phyloP scores from a whole-genome alignment of 2,329 filamentous ascomycete genomes.

The Penicillium paneum region DNA sequence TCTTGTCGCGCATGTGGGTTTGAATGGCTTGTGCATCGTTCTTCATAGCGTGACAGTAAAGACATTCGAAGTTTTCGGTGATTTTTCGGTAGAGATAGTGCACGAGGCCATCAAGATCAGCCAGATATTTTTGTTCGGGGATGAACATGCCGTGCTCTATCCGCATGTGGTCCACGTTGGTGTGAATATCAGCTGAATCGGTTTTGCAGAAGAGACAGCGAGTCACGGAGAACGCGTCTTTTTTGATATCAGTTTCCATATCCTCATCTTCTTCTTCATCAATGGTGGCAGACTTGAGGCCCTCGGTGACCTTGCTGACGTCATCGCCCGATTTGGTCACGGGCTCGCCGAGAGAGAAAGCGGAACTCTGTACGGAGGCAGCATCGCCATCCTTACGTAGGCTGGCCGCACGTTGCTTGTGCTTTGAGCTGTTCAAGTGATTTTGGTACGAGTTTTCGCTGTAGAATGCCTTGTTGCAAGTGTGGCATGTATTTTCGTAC shows the following conservation, averaged over 20 bases:
- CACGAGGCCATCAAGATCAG: slow-evolving; percentile 77
- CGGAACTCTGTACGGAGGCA: slow-evolving; percentile 82
- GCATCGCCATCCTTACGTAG: slow-evolving; percentile 53
- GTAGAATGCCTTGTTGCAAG: slow-evolving; percentile 89
- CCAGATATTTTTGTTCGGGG: slow-evolving; percentile 80
- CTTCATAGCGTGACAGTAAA: slow-evolving; percentile 83
- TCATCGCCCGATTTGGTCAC: slow-evolving; percentile 60
- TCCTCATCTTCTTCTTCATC: slow-evolving; percentile 46
- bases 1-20: slow-evolving; percentile 95
- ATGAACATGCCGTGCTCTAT: slow-evolving; percentile 94
- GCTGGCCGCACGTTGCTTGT: slow-evolving; percentile 65
- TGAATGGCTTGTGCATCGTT: slow-evolving; percentile 76
- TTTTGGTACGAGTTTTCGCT: slow-evolving; percentile 96
- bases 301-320: slow-evolving; percentile 73
- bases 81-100: slow-evolving; percentile 76
- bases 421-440: slow-evolving; percentile 86
- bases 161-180: slow-evolving; percentile 86
- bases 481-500: slow-evolving; percentile 77
- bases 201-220: slow-evolving; percentile 90
- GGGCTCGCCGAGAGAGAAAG: slow-evolving; percentile 85
- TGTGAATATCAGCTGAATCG: slow-evolving; percentile 67
- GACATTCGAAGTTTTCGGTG: slow-evolving; percentile 73
- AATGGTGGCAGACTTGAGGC: slow-evolving; percentile 64
- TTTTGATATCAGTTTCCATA: slow-evolving; percentile 44
- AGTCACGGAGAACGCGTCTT: slow-evolving; percentile 49